Evolutionary conservation across 163 green algal genomes (phyloP).

Genomic region (Coccomyxa subellipsoidea): DNA sequence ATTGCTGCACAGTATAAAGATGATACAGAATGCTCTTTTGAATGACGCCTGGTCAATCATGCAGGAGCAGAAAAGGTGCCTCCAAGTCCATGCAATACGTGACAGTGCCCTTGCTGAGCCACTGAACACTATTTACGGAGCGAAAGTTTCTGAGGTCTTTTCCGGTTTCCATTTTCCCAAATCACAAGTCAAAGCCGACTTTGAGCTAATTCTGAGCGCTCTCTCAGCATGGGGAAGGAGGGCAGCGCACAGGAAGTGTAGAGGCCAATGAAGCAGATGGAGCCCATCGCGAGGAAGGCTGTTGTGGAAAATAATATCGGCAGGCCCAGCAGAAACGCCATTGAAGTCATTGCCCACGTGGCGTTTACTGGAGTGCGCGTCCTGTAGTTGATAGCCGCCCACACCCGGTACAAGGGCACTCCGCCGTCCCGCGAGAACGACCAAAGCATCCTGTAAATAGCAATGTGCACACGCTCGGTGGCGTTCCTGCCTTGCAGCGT

Average conservation of each 20-base stretch:
- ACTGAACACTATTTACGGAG: no score
- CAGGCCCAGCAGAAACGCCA: neutral
- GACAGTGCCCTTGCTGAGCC: no score
- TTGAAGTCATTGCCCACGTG: neutral
- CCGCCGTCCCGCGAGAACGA: neutral
- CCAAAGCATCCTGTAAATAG: neutral
- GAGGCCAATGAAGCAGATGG: constrained; percentile 49
- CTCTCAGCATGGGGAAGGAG: constrained; percentile 33
- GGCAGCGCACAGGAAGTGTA: constrained; percentile 47
- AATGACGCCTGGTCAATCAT: no score
- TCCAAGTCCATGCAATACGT: no score
- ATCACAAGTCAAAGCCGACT: no score
- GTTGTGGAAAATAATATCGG: neutral
- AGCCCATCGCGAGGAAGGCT: constrained; percentile 6
- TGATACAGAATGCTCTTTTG: no score
- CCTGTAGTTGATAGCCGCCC: neutral
- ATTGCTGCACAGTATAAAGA: no score
- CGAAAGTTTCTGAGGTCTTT: no score
- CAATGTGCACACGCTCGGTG: neutral
- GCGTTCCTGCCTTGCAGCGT: no score
- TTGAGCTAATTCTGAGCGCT: no score
- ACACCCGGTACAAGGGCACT: neutral
- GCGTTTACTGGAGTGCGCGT: neutral
- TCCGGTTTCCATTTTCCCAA: no score
- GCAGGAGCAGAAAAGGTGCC: no score